These are phyloP conservation scores for Zasmidium citrigriseum DNA, from an alignment of 2,329 filamentous ascomycete genomes.

Conservation along the genomic window DNA sequence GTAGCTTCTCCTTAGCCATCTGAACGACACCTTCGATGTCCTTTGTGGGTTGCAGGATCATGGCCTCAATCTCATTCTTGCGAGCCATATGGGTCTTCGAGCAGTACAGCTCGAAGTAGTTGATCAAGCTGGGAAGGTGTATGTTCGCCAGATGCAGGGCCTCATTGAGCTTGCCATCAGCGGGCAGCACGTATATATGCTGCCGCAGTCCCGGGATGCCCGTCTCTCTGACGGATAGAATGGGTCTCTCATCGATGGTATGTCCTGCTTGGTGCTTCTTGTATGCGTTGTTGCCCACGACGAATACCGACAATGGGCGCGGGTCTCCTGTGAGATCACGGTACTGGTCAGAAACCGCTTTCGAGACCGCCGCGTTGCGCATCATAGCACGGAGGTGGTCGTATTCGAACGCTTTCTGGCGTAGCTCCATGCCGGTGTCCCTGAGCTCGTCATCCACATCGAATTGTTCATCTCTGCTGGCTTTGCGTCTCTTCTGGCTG, in stretches of 20 bases:
- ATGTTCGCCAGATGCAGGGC: constrained; percentile 5
- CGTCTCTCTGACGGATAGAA: constrained; percentile 18
- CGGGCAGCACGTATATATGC: constrained; percentile 8
- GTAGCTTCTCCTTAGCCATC: background rate
- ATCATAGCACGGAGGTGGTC: constrained; percentile 7
- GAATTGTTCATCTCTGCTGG: background rate
- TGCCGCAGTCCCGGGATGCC: constrained; percentile 12
- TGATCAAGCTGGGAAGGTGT: constrained; percentile 9
- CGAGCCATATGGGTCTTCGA: constrained; percentile 7
- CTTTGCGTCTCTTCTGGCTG: background rate
- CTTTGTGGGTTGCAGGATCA: constrained; percentile 2
- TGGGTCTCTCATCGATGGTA: constrained; percentile 3
- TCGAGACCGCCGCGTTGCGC: constrained; percentile 9
- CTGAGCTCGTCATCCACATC: constrained; percentile 1
- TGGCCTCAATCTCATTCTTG: constrained; percentile 10
- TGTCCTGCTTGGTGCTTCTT: constrained; percentile 17
- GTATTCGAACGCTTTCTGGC: background rate
- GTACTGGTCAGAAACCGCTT: constrained; percentile 6
- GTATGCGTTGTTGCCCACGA: constrained; percentile 19
- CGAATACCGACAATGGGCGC: constrained; percentile 9
- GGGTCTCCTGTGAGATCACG: constrained; percentile 5
- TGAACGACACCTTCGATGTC: background rate
- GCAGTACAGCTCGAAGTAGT: constrained; percentile 8
- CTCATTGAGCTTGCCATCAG: constrained; percentile 18
- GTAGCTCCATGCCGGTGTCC: background rate